These are phyloP conservation scores for Gleditsia sinensis DNA, from an alignment of 306 rosid species.

Conservation along the genomic window DNA sequence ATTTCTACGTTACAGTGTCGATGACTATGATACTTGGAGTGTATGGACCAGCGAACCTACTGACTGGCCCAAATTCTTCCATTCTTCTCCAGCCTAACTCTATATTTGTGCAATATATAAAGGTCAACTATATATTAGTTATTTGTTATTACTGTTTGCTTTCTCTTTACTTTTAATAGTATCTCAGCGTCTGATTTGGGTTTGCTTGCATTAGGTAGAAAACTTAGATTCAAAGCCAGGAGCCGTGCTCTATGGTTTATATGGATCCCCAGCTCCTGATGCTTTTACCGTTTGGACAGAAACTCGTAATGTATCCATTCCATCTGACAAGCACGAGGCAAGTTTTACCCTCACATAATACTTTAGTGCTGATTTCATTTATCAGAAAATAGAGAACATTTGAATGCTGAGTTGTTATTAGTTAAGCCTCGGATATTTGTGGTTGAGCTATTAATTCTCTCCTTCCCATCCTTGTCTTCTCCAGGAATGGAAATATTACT, in stretches of 20 bases:
- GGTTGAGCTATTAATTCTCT: conserved; percentile 1
- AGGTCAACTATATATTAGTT: conserved; percentile 49
- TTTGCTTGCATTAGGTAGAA: conserved; percentile 54
- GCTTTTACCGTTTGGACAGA: conserved; percentile 57
- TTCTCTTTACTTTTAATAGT: not conserved
- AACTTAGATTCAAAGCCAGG: conserved; percentile 47
- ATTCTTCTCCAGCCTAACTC: conserved; percentile 67
- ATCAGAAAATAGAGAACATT: not conserved
- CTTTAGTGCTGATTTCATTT: not conserved
- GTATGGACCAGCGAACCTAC: conserved; percentile 59
- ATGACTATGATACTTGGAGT: conserved; percentile 81
- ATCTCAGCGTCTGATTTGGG: not conserved
- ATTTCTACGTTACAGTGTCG: conserved; percentile 53
- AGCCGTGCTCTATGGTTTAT: conserved; percentile 58
- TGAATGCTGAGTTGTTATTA: not conserved
- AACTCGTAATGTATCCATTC: conserved; percentile 47
- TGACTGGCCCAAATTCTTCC: conserved; percentile 63
- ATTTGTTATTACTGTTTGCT: not conserved
- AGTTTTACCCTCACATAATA: conserved; percentile 32
- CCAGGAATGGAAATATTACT: conserved; percentile 70
- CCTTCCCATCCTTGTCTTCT: conserved; percentile 20
- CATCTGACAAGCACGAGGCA: conserved; percentile 64
- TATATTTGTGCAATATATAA: conserved; percentile 65
- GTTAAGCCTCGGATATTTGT: conserved; percentile 20
- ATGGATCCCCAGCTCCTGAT: conserved; percentile 59